These are phyloP conservation scores for Trametes cubensis DNA, from an alignment of 768 basidiomycete genomes.

Conservation along the genomic window DNA sequence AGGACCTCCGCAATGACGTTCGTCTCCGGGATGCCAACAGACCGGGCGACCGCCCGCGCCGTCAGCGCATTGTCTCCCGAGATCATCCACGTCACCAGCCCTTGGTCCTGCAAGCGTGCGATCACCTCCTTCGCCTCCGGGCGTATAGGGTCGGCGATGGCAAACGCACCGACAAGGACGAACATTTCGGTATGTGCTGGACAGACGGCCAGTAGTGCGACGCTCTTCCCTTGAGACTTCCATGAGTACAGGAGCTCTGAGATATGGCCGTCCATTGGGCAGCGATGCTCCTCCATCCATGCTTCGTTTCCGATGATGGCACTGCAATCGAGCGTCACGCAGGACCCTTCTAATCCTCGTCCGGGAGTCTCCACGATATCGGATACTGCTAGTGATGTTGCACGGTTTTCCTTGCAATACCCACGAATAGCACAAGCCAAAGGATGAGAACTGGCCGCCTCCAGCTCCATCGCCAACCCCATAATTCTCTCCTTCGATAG, in stretches of 20 bases:
- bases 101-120: slow-evolving; percentile 48
- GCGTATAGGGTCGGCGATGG: slow-evolving; percentile 66
- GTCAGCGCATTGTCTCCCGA: slow-evolving; percentile 78
- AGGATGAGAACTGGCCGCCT: slow-evolving; percentile 65
- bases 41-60: slow-evolving; percentile 67
- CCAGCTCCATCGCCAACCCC: slow-evolving; percentile 58
- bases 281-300: slow-evolving; percentile 58
- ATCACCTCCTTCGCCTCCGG: slow-evolving; percentile 60
- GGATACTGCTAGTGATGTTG: slow-evolving; percentile 36
- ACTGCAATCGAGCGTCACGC: slow-evolving; percentile 42
- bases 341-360: slow-evolving; percentile 58
- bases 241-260: slow-evolving; percentile 45
- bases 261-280: slow-evolving; percentile 36
- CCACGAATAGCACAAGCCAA: slow-evolving; percentile 60
- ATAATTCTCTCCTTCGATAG: too few relatives aligned
- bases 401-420: slow-evolving; percentile 44
- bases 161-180: slow-evolving; percentile 53
- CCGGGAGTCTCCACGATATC: slow-evolving; percentile 66
- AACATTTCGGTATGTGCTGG: slow-evolving; percentile 15
- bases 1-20: slow-evolving; percentile 81
- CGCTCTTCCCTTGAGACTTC: slow-evolving; percentile 73
- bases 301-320: slow-evolving; percentile 72
- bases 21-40: slow-evolving; percentile 63
- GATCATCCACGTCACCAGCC: slow-evolving; percentile 75
- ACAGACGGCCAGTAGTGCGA: slow-evolving; percentile 59